Base-by-base conservation (phyloP, 208 protist species). In the Acanthamoeba rhysodes region DNA sequence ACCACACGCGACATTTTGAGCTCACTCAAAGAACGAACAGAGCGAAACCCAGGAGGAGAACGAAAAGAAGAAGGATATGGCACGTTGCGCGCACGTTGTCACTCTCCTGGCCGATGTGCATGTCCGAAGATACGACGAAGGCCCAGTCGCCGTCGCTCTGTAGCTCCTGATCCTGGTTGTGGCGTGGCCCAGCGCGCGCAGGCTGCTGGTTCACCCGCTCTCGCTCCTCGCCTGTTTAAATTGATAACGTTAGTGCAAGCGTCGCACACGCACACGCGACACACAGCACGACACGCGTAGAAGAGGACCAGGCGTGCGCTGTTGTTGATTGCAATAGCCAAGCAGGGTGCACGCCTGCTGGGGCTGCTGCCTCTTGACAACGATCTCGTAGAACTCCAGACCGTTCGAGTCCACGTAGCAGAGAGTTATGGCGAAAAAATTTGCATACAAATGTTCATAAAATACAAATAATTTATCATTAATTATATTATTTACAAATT, bases 301-400 rank as follows among this genome's bases (percentile, higher is more conserved):
- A 48, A 48, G 45, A 48, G 45, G 8, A 59, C 53, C 14, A 20
- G 10, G 66, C 66, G 24, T 74, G n/a, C 6, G 66, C 66, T 74
- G n/a, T 29, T 74, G n/a, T 29, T n/a, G n/a, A 18, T 74, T 37
- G 72, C 72, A 80, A 14, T 80, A 80, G 72, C 72, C 34, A 32
- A 80, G 72, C 4, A 80, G 8, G 32, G 72, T 22, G 72, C 72
- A 80, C 29, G 72, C 72, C 72, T 27, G 72, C 10, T 80, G 29
- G 16, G 72, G 72, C 37, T 80, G 72, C 37, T 80, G 72, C 72
- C 72, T 80, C 72, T 80, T 80, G 34, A 80, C 72, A 18, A 80
- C 6, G 72, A 80, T 80, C 37, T 80, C 34, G 22, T 80, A 80
- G 32, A 50, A 80, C 72, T 80, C 72, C 29, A 80, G 72, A 12